A percentile compares a stretch with the other conserved stretches of the same genome.
Conservation (phyloP, 2,329 filamentous ascomycete species). For the Epichloe coenophiala region DNA sequence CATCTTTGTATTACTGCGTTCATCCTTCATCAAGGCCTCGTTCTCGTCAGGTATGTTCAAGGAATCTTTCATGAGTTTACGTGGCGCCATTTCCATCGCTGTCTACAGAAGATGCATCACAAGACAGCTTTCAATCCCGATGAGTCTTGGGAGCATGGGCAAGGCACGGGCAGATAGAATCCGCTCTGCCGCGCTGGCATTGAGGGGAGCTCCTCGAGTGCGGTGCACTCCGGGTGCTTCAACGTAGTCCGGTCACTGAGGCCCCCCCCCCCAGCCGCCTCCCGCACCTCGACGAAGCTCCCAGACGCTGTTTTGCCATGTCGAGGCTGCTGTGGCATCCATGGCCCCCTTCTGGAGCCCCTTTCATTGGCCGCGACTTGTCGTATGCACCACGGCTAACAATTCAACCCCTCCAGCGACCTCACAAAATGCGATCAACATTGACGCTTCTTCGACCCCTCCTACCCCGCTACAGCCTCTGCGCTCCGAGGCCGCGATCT, state of each 20-base stretch:
- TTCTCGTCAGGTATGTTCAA: slow-evolving; percentile 2
- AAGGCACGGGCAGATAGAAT: no score
- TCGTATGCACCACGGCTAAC: slow-evolving; percentile 19
- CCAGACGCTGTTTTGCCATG: not conserved
- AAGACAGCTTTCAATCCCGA: no score
- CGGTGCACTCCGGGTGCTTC: no score
- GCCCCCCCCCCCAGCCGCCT: not conserved
- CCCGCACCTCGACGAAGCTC: not conserved
- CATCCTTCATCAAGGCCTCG: not conserved
- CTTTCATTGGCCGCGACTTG: slow-evolving; percentile 6
- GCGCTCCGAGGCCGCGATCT: slow-evolving; percentile 25
- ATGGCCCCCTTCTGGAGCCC: not conserved
- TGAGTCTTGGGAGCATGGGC: no score
- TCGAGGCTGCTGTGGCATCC: not conserved
- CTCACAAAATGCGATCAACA: slow-evolving; percentile 32
- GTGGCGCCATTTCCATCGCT: not conserved
- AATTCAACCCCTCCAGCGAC: slow-evolving; percentile 25
- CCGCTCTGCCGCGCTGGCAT: no score
- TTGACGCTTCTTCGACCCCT: slow-evolving; percentile 26
- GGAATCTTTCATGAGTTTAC: not conserved
- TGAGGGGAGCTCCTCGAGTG: no score
- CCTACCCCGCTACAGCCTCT: slow-evolving; percentile 32
- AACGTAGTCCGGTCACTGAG: no score
- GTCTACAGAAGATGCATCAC: not conserved
- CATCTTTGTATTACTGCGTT: slow-evolving; percentile 4